phyloP scores from a whole-genome alignment of 176 grass and related monocot species.

The Oryza longistaminata region DNA sequence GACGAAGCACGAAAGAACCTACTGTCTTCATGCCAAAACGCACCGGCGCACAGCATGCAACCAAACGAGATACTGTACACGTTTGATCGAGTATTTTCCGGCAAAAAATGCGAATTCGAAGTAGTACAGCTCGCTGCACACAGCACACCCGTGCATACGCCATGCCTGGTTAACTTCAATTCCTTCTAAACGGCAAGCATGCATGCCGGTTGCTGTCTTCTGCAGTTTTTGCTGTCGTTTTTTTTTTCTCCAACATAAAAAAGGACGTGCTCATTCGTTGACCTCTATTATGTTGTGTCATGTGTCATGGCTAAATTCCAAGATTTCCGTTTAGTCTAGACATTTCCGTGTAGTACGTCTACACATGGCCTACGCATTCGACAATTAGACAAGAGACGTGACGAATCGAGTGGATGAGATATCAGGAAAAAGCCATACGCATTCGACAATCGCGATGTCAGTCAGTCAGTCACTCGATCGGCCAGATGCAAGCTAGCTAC shows the following conservation, averaged over 20 bases:
- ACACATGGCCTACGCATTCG: neutral
- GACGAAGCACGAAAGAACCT: neutral
- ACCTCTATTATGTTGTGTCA: neutral
- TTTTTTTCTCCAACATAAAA: neutral
- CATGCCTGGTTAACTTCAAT: neutral
- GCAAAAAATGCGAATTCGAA: neutral
- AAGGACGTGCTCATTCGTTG: conserved; percentile 17
- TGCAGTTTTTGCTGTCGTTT: neutral
- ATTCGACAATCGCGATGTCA: neutral
- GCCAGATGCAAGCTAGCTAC: neutral
- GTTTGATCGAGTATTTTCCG: neutral
- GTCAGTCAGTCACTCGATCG: neutral
- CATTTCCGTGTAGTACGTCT: too few species aligned
- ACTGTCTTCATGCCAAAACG: neutral
- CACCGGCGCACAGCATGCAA: neutral
- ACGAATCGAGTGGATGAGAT: neutral
- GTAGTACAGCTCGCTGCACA: neutral
- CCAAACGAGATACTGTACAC: neutral
- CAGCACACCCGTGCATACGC: neutral
- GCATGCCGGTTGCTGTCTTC: neutral
- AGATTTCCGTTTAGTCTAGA: conserved; percentile 4
- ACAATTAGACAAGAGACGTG: neutral
- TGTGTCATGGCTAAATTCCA: conserved; percentile 23
- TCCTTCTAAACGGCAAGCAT: neutral
- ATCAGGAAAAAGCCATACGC: neutral